phyloP scores from a whole-genome alignment of 305 asterid genomes.

The Salvia sclarea region DNA sequence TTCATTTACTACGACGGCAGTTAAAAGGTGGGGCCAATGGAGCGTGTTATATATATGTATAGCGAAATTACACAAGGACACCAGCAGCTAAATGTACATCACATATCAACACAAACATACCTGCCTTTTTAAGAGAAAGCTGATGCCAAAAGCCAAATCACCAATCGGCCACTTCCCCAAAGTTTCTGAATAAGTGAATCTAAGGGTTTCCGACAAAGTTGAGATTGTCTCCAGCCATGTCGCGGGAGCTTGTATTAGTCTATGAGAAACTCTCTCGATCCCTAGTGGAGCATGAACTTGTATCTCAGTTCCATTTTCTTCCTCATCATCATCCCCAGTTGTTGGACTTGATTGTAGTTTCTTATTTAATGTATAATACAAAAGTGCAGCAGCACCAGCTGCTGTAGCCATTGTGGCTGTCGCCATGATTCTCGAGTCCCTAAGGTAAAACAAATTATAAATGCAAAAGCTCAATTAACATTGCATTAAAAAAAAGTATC shows the following conservation, averaged over 20 bases:
- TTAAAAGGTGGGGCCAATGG: neutral
- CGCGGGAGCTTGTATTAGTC: conserved; percentile 95
- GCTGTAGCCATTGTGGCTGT: conserved; percentile 99
- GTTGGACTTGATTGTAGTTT: conserved; percentile 54
- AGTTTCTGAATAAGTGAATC: conserved; percentile 95
- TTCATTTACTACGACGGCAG: neutral
- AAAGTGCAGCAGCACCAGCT: conserved; percentile 99
- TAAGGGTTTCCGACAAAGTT: conserved; percentile 88
- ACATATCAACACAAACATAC: conserved; percentile 40
- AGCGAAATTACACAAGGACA: neutral
- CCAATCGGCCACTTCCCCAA: conserved; percentile 99
- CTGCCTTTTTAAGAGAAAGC: conserved; percentile 88
- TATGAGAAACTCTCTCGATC: conserved; percentile 72
- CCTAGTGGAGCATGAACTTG: conserved; percentile 54
- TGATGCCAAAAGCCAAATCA: conserved; percentile 97
- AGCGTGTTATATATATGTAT: neutral
- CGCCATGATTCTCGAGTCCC: conserved; percentile 76
- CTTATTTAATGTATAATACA: conserved; percentile 79
- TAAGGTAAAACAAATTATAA: conserved; percentile 26
- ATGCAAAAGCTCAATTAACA: conserved; percentile 22
- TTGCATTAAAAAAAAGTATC: neutral
- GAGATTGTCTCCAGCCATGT: conserved; percentile 97
- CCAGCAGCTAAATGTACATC: conserved; percentile 11
- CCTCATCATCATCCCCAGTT: conserved; percentile 57
- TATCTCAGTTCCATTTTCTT: conserved; percentile 52